A percentile compares a stretch with the other conserved stretches of the same genome.
Conservation (phyloP, 2,329 filamentous ascomycete species). For the Penicillium crustosum region DNA sequence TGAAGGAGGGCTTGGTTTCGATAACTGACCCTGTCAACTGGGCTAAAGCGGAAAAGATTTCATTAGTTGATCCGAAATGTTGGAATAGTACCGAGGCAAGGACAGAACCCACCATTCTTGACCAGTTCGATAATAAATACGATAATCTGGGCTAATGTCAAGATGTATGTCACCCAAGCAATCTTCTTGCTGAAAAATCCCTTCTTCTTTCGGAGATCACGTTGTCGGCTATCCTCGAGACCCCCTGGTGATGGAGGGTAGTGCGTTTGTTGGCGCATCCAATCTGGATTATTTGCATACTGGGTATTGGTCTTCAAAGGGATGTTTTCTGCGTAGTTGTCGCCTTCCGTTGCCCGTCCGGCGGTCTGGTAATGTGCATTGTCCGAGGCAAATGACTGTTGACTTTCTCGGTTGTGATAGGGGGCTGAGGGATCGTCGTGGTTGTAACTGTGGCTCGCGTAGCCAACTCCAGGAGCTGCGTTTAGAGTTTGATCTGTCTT, state of each 20-base stretch:
- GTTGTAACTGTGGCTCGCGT: constrained; percentile 33
- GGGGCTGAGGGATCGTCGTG: constrained; percentile 45
- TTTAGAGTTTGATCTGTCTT: constrained; percentile 39
- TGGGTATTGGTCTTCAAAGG: constrained; percentile 39
- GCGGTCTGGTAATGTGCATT: constrained; percentile 32
- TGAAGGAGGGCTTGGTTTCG: constrained; percentile 78
- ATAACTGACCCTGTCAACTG: constrained; percentile 70
- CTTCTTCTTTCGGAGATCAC: constrained; percentile 36
- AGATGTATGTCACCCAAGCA: constrained; percentile 79
- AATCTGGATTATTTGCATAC: constrained; percentile 41
- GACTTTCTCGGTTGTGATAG: constrained; percentile 38
- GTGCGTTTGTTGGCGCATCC: constrained; percentile 46
- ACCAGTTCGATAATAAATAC: constrained; percentile 90
- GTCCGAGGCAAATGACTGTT: constrained; percentile 39
- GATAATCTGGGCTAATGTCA: constrained; percentile 72
- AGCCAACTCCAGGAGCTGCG: constrained; percentile 21
- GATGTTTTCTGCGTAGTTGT: constrained; percentile 45
- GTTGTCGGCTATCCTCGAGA: constrained; percentile 17
- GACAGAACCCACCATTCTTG: constrained; percentile 66
- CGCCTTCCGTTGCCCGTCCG: constrained; percentile 33
- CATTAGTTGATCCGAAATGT: constrained; percentile 2
- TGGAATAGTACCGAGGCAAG: background rate
- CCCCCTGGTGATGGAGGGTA: constrained; percentile 55
- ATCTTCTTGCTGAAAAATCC: constrained; percentile 59
- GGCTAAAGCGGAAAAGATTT: constrained; percentile 46